Conservation (phyloP, 2,329 filamentous ascomycete genomes). For the Penicillium fuscoglaucum region DNA sequence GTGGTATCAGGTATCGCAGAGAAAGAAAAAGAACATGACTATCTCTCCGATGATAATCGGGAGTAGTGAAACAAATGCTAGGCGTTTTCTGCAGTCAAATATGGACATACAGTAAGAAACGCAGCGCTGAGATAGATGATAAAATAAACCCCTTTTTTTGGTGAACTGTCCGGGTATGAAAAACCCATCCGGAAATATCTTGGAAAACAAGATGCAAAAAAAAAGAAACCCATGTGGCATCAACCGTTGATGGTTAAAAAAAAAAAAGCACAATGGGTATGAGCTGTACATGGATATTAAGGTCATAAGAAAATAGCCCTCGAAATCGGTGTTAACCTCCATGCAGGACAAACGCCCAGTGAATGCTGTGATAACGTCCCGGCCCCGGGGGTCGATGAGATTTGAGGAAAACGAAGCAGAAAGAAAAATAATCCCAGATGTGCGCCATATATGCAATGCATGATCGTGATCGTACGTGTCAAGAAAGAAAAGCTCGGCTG, state of each 20-base stretch:
- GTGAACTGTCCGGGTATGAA: conserved; percentile 12
- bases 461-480: conserved; percentile 41
- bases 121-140: conserved; percentile 19
- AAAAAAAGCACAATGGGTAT: conserved; percentile 19
- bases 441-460: conserved; percentile 44
- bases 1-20: conserved; percentile 36
- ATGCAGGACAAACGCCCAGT: conserved; percentile 32
- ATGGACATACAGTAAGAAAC: conserved; percentile 16
- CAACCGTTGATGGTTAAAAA: conserved; percentile 21
- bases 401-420: conserved; percentile 12
- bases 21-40: conserved; percentile 5
- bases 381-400: conserved; percentile 18
- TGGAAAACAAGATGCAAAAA: conserved; percentile 5
- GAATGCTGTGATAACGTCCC: conserved; percentile 29
- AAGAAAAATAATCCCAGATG: conserved; percentile 31
- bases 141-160: conserved; percentile 19
- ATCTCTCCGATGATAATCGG: conserved; percentile 8
- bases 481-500: conserved; percentile 17
- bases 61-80: conserved; percentile 16
- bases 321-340: conserved; percentile 23
- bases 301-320: conserved; percentile 21
- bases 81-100: conserved; percentile 19
- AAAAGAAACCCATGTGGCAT: conserved; percentile 21
- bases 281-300: conserved; percentile 39
- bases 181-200: conserved; percentile 5